A percentile compares a stretch with the other conserved stretches of the same genome.
Evolutionary conservation across 768 basidiomycete species (phyloP).

Genomic region (Obba rivulosa): DNA sequence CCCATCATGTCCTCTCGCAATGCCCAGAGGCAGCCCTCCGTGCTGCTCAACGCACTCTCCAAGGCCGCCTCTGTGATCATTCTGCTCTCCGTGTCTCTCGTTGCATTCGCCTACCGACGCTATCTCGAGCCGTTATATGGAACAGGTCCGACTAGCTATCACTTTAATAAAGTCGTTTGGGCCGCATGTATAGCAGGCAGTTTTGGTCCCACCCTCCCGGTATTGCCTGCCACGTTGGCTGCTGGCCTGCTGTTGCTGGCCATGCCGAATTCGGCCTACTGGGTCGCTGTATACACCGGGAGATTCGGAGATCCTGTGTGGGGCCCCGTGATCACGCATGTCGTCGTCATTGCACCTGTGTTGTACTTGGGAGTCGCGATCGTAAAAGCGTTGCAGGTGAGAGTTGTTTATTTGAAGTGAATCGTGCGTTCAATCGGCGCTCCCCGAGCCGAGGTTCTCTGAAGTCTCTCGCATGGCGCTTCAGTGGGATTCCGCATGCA

Average conservation of each 20-base stretch:
- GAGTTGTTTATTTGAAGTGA: constrained; percentile 13
- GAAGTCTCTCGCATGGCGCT: too few relatives aligned
- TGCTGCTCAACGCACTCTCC: constrained; percentile 6
- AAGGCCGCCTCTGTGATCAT: constrained; percentile 16
- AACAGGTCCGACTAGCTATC: constrained; percentile 44
- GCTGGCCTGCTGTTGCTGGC: constrained; percentile 36
- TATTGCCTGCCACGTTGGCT: constrained; percentile 28
- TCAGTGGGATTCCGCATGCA: too few relatives aligned
- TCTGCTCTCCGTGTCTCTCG: constrained; percentile 41
- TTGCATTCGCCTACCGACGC: constrained; percentile 57
- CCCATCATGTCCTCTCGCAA: too few relatives aligned
- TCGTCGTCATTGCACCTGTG: constrained; percentile 50
- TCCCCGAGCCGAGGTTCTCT: constrained; percentile 2
- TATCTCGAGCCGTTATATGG: constrained; percentile 69
- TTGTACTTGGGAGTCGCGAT: constrained; percentile 45
- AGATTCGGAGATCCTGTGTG: constrained; percentile 44
- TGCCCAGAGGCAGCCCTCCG: not conserved
- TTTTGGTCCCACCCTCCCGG: constrained; percentile 28
- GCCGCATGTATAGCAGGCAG: constrained; percentile 26
- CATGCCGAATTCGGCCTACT: constrained; percentile 62
- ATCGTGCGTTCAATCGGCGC: not conserved
- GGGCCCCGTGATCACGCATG: constrained; percentile 59
- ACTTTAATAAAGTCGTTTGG: constrained; percentile 39
- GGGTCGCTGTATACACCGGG: constrained; percentile 55
- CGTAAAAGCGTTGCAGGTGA: constrained; percentile 36